Evolutionary conservation across 2,329 filamentous ascomycete species (phyloP).

Genomic region (Trichothecium roseum): DNA sequence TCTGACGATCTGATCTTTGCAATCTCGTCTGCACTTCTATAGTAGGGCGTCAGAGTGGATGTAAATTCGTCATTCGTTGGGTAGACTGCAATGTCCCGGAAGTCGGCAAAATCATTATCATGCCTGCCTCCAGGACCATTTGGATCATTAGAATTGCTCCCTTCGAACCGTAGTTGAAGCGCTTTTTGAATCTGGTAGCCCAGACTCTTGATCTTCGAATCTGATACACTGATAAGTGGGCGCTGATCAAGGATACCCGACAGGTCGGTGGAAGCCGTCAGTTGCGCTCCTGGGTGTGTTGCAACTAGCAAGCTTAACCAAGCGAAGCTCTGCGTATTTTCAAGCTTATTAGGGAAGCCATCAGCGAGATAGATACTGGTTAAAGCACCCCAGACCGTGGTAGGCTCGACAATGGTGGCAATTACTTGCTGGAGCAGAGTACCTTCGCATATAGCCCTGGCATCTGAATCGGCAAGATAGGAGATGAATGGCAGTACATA

Average conservation of each 20-base stretch:
- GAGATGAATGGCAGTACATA: slow-evolving; percentile 23
- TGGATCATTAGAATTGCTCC: neutral
- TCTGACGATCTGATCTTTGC: slow-evolving; percentile 19
- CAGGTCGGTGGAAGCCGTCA: slow-evolving; percentile 11
- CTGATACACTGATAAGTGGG: slow-evolving; percentile 13
- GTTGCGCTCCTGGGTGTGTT: slow-evolving; percentile 16
- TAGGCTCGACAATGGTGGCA: slow-evolving; percentile 35
- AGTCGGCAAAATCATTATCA: slow-evolving; percentile 59
- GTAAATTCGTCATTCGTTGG: slow-evolving; percentile 57
- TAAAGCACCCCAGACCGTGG: slow-evolving; percentile 42
- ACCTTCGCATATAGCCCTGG: slow-evolving; percentile 40
- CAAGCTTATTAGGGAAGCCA: slow-evolving; percentile 16
- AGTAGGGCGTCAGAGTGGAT: slow-evolving; percentile 42
- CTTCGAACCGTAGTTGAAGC: slow-evolving; percentile 8
- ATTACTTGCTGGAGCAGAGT: slow-evolving; percentile 37
- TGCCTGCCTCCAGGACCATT: slow-evolving; percentile 53
- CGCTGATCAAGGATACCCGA: slow-evolving; percentile 12
- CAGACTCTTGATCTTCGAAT: slow-evolving; percentile 12
- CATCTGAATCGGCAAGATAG: slow-evolving; percentile 26
- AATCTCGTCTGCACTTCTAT: slow-evolving; percentile 40
- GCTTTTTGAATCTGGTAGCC: slow-evolving; percentile 28
- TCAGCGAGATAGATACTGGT: slow-evolving; percentile 17
- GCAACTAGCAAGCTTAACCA: slow-evolving; percentile 41
- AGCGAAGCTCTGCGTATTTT: slow-evolving; percentile 25
- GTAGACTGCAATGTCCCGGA: slow-evolving; percentile 49